A percentile compares a stretch with the other conserved stretches of the same genome.
Evolutionary conservation across 1,284 basidiomycete species (phyloP).

Genomic region (Pterula multifida): DNA sequence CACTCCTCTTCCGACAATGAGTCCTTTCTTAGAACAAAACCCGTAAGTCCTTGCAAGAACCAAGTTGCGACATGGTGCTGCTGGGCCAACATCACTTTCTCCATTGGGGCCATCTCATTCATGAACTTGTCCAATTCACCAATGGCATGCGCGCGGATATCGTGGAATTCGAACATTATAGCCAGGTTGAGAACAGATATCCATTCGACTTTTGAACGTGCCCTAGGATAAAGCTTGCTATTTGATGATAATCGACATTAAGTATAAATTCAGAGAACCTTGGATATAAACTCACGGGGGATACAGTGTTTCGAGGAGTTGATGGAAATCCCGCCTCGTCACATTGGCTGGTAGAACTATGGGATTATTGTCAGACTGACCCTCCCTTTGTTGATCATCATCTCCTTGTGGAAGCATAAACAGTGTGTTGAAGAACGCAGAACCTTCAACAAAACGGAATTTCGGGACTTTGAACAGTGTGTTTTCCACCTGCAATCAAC

Average conservation of each 20-base stretch:
- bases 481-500: background rate
- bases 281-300: background rate
- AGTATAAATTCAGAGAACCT: background rate
- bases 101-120: slow-evolving; percentile 6
- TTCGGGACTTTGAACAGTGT: background rate
- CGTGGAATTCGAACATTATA: slow-evolving; percentile 16
- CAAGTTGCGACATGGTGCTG: slow-evolving; percentile 2
- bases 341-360: background rate
- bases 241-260: background rate
- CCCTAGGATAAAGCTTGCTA: background rate
- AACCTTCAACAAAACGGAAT: background rate
- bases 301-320: background rate
- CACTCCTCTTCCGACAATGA: background rate
- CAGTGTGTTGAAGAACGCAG: background rate
- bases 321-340: background rate
- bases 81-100: slow-evolving; percentile 5
- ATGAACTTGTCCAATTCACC: slow-evolving; percentile 7
- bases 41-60: background rate
- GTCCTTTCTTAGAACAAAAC: background rate
- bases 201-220: slow-evolving; percentile 13
- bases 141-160: slow-evolving; percentile 15
- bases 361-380: slow-evolving; percentile 1
- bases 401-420: background rate
- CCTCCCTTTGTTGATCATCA: background rate
- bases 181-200: slow-evolving; percentile 17